phyloP scores from a whole-genome alignment of 2,329 filamentous ascomycete genomes.

The Pseudogymnoascus pannorum region DNA sequence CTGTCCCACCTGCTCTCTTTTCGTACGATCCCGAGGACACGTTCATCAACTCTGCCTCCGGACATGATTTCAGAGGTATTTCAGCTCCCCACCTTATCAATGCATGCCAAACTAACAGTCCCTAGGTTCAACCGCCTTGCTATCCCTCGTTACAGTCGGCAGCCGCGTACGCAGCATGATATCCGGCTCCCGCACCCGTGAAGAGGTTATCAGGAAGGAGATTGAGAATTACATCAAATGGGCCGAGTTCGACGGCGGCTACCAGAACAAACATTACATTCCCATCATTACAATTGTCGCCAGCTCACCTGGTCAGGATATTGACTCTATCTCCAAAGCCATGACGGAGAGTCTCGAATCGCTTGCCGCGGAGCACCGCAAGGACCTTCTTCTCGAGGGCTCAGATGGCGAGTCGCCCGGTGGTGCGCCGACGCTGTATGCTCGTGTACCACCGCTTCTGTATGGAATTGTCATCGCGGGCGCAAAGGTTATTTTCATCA shows the following conservation, averaged over 20 bases:
- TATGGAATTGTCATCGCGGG: slow-evolving; percentile 29
- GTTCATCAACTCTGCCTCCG: slow-evolving; percentile 24
- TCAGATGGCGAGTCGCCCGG: slow-evolving; percentile 3
- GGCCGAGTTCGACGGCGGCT: slow-evolving; percentile 29
- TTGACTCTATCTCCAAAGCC: slow-evolving; percentile 17
- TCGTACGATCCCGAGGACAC: slow-evolving; percentile 18
- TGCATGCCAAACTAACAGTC: slow-evolving; percentile 11
- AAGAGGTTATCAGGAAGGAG: slow-evolving; percentile 24
- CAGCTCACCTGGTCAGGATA: slow-evolving; percentile 16
- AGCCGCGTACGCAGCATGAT: slow-evolving; percentile 21
- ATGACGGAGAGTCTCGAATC: slow-evolving; percentile 24
- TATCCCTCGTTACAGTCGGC: slow-evolving; percentile 24
- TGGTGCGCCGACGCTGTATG: slow-evolving; percentile 20
- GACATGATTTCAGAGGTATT: slow-evolving; percentile 22
- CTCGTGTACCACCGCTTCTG: slow-evolving; percentile 24
- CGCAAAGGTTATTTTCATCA: slow-evolving; percentile 24
- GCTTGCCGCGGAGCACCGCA: slow-evolving; percentile 23
- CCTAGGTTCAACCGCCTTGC: slow-evolving; percentile 23
- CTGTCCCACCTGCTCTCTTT: slow-evolving; percentile 25
- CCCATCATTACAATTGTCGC: slow-evolving; percentile 24
- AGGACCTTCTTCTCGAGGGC: slow-evolving; percentile 16
- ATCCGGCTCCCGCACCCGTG: slow-evolving; percentile 13
- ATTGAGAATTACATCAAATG: slow-evolving; percentile 28
- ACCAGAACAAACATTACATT: slow-evolving; percentile 22
- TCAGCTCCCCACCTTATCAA: neutral